Conservation (phyloP, 169 alveolate genomes). For the Babesia ovata region DNA sequence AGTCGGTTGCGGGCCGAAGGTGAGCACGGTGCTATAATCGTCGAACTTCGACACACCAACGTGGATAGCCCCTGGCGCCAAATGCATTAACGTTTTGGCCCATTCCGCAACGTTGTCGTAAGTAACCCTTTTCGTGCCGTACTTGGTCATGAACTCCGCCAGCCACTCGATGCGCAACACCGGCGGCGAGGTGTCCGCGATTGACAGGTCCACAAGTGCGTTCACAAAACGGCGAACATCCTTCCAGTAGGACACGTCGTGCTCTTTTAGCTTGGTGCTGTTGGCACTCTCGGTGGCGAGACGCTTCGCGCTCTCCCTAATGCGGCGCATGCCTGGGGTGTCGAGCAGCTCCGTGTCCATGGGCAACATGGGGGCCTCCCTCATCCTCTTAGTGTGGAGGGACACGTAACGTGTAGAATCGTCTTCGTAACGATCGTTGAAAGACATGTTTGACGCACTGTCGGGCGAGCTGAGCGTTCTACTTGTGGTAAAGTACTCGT, state of each 20-base stretch:
- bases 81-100: constrained; percentile 39
- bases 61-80: constrained; percentile 35
- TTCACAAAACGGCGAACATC: constrained; percentile 53
- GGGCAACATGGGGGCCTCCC: constrained; percentile 42
- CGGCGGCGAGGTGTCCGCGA: constrained; percentile 45
- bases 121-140: constrained; percentile 46
- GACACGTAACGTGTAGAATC: too few species aligned
- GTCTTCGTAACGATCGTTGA: not conserved
- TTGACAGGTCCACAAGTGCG: constrained; percentile 42
- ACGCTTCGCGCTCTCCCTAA: constrained; percentile 48
- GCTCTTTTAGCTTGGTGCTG: constrained; percentile 1
- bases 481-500: not conserved
- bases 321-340: constrained; percentile 68
- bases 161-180: constrained; percentile 48
- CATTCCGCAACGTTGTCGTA: constrained; percentile 54
- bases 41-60: constrained; percentile 53
- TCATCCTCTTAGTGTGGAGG: constrained; percentile 19
- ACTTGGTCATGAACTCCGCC: constrained; percentile 55
- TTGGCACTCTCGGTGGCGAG: not conserved
- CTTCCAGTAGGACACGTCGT: constrained; percentile 48
- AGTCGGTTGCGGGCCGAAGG: constrained; percentile 24
- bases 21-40: constrained; percentile 50
- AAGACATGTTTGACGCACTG: not conserved
- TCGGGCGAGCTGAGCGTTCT: not conserved
- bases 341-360: constrained; percentile 51